phyloP scores from a whole-genome alignment of 805 yeast genomes.

The Candida dajiaensis region DNA sequence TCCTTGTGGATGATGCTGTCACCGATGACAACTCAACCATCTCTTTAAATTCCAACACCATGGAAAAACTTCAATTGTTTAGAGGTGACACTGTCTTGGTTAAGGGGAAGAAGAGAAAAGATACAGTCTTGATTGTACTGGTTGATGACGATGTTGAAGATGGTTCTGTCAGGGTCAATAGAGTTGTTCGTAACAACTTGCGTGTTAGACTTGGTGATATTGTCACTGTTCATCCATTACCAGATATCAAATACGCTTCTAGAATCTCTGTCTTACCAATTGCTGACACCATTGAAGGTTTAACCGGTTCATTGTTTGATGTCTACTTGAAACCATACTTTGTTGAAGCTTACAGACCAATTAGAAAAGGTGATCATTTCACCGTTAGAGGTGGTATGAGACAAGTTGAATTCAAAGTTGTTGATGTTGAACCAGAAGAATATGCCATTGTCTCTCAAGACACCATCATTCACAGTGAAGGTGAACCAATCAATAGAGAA shows the following conservation, averaged over 20 bases:
- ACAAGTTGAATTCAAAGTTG: slow-evolving; percentile 97
- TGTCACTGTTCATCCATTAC: slow-evolving; percentile 88
- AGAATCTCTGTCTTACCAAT: slow-evolving; percentile 94
- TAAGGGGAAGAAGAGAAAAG: slow-evolving; percentile 97
- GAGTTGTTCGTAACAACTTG: slow-evolving; percentile 93
- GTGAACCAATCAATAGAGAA: slow-evolving; percentile 97
- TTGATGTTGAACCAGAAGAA: slow-evolving; percentile 96
- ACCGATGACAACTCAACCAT: slow-evolving; percentile 96
- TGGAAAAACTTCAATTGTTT: slow-evolving; percentile 91
- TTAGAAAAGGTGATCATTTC: slow-evolving; percentile 94
- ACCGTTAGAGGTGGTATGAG: slow-evolving; percentile 99
- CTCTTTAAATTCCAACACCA: slow-evolving; percentile 89
- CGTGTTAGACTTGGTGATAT: slow-evolving; percentile 93
- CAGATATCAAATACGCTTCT: slow-evolving; percentile 95
- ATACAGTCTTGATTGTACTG: slow-evolving; percentile 91
- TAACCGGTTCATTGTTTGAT: slow-evolving; percentile 94
- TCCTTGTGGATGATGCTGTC: slow-evolving; percentile 93
- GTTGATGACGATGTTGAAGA: slow-evolving; percentile 96
- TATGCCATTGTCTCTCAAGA: slow-evolving; percentile 98
- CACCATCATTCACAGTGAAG: slow-evolving; percentile 96
- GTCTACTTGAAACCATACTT: slow-evolving; percentile 96
- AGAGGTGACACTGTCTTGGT: slow-evolving; percentile 97
- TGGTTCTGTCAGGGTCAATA: slow-evolving; percentile 89
- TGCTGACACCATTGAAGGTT: slow-evolving; percentile 97
- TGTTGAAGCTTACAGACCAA: slow-evolving; percentile 98